A percentile compares a stretch with the other conserved stretches of the same genome.
Conservation (phyloP, 345 rosid genomes). For the Camelina sativa region DNA sequence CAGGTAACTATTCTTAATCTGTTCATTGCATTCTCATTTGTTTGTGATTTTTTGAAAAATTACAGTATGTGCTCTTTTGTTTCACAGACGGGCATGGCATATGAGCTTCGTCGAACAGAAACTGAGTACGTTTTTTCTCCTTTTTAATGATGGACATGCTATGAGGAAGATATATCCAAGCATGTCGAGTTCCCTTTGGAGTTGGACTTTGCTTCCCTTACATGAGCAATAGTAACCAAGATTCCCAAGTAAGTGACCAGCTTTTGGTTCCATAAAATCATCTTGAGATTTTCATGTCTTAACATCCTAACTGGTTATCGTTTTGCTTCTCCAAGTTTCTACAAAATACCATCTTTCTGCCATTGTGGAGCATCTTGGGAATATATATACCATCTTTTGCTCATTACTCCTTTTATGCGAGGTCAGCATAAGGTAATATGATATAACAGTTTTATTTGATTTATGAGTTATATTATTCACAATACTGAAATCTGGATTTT, state of each 20-base stretch:
- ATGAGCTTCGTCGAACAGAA: constrained; percentile 82
- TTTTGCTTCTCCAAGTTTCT: not conserved
- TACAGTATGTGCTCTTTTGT: constrained; percentile 18
- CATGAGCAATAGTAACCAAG: not conserved
- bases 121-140: constrained; percentile 66
- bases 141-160: not conserved
- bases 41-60: not conserved
- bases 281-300: not conserved
- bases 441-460: too few species aligned
- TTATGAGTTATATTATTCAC: not conserved
- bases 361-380: not conserved
- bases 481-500: constrained; percentile 27
- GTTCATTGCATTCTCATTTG: not conserved
- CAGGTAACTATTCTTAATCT: constrained; percentile 54
- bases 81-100: constrained; percentile 89
- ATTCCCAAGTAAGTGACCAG: not conserved
- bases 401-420: not conserved
- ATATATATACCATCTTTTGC: not conserved
- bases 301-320: not conserved
- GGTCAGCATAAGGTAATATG: not conserved
- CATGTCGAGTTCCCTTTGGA: not conserved
- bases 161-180: not conserved
- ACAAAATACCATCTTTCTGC: not conserved
- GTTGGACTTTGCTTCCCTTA: not conserved
- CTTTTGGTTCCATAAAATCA: too few species aligned